Evolutionary conservation across 805 yeast species (phyloP).

Genomic region (Candida tibetensis): DNA sequence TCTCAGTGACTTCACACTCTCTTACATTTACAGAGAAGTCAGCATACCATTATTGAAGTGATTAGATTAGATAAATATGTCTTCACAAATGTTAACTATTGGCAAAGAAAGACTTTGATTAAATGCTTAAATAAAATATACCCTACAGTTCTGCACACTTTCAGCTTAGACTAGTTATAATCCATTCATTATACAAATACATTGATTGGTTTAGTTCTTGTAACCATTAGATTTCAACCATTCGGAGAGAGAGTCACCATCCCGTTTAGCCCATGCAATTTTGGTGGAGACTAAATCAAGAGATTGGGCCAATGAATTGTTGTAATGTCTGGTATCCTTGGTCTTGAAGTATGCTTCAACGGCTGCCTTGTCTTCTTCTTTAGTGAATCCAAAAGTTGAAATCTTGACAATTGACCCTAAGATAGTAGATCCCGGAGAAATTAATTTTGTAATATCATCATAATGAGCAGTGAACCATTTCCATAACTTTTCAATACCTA

Average conservation of each 20-base stretch:
- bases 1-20: constrained; percentile 38
- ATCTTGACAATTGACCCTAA: constrained; percentile 69
- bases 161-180: no score
- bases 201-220: constrained; percentile 7
- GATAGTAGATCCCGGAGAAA: constrained; percentile 83
- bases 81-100: no score
- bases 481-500: constrained; percentile 72
- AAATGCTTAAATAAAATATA: no score
- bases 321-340: constrained; percentile 61
- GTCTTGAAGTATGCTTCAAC: constrained; percentile 50
- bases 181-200: no score
- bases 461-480: constrained; percentile 70
- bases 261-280: constrained; percentile 58
- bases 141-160: no score
- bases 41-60: no score
- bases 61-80: no score
- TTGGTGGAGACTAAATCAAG: constrained; percentile 58
- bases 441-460: constrained; percentile 59
- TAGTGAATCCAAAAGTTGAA: constrained; percentile 60
- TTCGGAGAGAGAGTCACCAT: constrained; percentile 40
- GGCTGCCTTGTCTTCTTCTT: constrained; percentile 48
- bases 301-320: constrained; percentile 63
- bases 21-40: constrained; percentile 29
- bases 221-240: constrained; percentile 48
- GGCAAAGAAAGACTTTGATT: no score